These are phyloP conservation scores for Coemansia javaensis DNA, from an alignment of 192 early-diverging fungal genomes.

Conservation along the genomic window DNA sequence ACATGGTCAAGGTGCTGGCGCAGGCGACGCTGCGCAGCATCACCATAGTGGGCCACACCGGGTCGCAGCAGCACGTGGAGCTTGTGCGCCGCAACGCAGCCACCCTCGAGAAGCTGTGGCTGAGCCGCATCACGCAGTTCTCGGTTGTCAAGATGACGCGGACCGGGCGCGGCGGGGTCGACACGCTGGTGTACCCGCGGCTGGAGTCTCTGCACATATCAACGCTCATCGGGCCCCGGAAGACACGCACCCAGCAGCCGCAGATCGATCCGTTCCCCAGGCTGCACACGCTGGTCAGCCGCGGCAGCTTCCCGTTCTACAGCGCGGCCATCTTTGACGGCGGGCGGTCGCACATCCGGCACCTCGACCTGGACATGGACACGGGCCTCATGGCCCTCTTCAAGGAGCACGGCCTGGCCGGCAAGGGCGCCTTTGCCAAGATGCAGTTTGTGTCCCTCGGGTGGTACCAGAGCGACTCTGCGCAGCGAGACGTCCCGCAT, in stretches of 20 bases:
- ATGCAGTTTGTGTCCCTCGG: slow-evolving; percentile 8
- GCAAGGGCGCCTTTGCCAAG: not conserved
- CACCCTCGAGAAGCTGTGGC: slow-evolving; percentile 12
- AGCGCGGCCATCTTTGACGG: slow-evolving; percentile 5
- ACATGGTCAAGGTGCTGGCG: not conserved
- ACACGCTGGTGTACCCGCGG: slow-evolving; percentile 20
- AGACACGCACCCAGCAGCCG: not conserved
- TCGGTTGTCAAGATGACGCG: slow-evolving; percentile 16
- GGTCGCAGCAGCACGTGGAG: slow-evolving; percentile 7
- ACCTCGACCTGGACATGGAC: slow-evolving; percentile 20
- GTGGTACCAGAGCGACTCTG: not conserved
- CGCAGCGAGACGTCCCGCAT: not conserved
- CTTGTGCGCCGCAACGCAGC: slow-evolving; percentile 12
- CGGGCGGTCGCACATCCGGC: slow-evolving; percentile 5
- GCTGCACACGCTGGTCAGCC: slow-evolving; percentile 20
- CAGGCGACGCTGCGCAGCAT: slow-evolving; percentile 17
- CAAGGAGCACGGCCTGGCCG: not conserved
- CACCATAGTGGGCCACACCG: slow-evolving; percentile 9
- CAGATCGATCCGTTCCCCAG: slow-evolving; percentile 13
- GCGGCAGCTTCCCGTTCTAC: slow-evolving; percentile 12
- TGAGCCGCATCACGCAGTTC: slow-evolving; percentile 5
- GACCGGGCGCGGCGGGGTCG: not conserved
- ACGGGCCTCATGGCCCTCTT: not conserved
- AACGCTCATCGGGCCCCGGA: not conserved
- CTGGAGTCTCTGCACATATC: slow-evolving; percentile 16